Base-by-base conservation (phyloP, 495 filamentous ascomycete genomes). In the Trichoderma orchidacearum region DNA sequence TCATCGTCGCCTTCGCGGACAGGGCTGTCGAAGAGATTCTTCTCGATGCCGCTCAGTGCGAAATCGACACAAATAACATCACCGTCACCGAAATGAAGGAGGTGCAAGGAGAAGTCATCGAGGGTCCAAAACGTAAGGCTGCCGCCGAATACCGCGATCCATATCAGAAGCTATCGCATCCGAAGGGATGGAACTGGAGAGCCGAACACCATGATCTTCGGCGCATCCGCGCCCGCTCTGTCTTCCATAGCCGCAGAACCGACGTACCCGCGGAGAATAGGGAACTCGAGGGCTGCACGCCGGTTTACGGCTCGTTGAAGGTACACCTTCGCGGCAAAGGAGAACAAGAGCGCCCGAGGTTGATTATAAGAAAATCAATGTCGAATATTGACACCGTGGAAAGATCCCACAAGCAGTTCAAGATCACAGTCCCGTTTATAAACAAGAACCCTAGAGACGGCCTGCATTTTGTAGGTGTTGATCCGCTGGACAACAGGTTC, bases 1-100 rank as follows among this genome's bases (percentile, higher is more conserved):
- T 84, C 1, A 79, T 96, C 41, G 80, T 86, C 58, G 85, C 87
- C 12, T 79, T 83, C 30, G 68, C 72, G 36, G 79, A 81, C 50
- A 79, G 87, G 8, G 72, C 95, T 28, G 75, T 76, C 36, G 41
- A 48, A 25, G 76, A 74, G n/a, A 81, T 98, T 28, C 76, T 73
- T 29, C 76, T 98, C 60, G 88, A 95, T 64, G 90, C 90, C 63
- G 84, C 90, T 55, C 92, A 98, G 69, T 88, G 87, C 63, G 81
- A 82, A 56, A 79, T 90, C 64, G 86, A 79, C 53, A 68, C 75
- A 48, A 30, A 70, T 5, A 68, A 76, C 58, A 68, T 95, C 52
- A 84, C 72, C 30, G 82, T 96, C 28, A 86, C 91, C 61, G 87
- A 85, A 45, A 80, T 85, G 78, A 30, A 31, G 8, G 53, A 55